A percentile compares a stretch with the other conserved stretches of the same genome.
These are phyloP conservation scores for Pyrus bretschneideri DNA, from an alignment of 306 rosid genomes.

Conservation along the genomic window DNA sequence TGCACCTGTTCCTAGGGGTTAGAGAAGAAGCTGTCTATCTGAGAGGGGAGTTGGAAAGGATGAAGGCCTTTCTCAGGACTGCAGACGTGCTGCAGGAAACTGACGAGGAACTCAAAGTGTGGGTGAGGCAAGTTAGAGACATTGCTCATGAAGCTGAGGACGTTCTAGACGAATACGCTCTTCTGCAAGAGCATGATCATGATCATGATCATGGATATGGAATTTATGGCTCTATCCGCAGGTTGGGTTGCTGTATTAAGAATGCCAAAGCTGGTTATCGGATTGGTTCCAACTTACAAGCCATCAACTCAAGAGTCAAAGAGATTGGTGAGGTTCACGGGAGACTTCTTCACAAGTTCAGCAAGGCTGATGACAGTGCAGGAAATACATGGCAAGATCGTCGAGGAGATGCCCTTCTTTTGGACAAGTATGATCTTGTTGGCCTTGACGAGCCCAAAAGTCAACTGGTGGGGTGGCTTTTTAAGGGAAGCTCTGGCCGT, in stretches of 20 bases:
- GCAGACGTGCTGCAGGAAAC: conserved; percentile 29
- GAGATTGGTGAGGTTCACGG: conserved; percentile 11
- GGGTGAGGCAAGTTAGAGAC: conserved; percentile 36
- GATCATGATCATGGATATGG: conserved; percentile 17
- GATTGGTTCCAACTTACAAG: conserved; percentile 15
- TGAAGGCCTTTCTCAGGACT: conserved; percentile 28
- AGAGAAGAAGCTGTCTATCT: conserved; percentile 22
- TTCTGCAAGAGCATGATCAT: conserved; percentile 15
- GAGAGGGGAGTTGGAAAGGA: conserved; percentile 21
- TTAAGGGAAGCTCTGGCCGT: conserved; percentile 20
- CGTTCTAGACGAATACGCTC: conserved; percentile 23
- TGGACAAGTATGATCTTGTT: conserved; percentile 52
- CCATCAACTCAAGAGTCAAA: conserved; percentile 21
- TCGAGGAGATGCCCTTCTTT: conserved; percentile 54
- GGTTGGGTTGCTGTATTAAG: conserved; percentile 22
- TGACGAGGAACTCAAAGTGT: conserved; percentile 26
- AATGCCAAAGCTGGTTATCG: conserved; percentile 23
- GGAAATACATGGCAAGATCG: conserved; percentile 37
- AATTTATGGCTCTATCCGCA: conserved; percentile 10
- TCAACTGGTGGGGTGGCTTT: conserved; percentile 33
- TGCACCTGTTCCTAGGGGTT: conserved; percentile 35
- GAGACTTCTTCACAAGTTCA: conserved; percentile 23
- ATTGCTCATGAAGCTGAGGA: conserved; percentile 35
- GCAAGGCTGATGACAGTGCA: conserved; percentile 9
- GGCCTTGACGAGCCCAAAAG: conserved; percentile 45